Evolutionary conservation across 2,329 filamentous ascomycete species (phyloP), one percentile per base, ranked within the genome.

Genomic region (Cladobotryum protrusum): DNA sequence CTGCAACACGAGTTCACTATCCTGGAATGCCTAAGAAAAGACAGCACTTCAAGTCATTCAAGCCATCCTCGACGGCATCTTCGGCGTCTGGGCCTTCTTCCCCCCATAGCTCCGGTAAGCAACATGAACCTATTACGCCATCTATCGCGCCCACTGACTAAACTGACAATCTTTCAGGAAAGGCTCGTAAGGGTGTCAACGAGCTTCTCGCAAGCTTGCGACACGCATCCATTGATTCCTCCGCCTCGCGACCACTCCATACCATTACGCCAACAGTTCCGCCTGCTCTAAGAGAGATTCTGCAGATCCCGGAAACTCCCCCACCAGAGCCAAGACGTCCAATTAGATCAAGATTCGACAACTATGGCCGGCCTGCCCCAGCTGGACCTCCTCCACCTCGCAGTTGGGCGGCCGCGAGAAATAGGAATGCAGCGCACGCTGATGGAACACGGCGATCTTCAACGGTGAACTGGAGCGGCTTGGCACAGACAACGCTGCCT

Each of bases 21-120:
- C 45, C 50, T 63, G 69, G 66, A 54, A 85, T 85, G 81, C 78
- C 81, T 67, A 84, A 83, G 72, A 84, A 83, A 74, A 73, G 78
- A 66, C 75, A 78, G 49, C 71, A 75, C 57, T 60, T 67, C 59
- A 72, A 71, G 60, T 80, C 77, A 59, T 78, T 79, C 56, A 84
- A 83, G 64, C 80, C 80, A 57, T 74, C 69, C 59, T 76, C 75
- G 53, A 77, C 78, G 58, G 73, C 78, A 56, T 72, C 75, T 48
- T 74, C 74, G 52, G 53, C 58, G 44, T 55, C 54, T 45, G 54
- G 60, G 45, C 52, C 67, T 37, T 61, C 59, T 32, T 54, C 65
- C 47, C 58, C 55, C 47, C 56, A 54, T 50, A 54, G 43, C 43
- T 57, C 59, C 57, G 61, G 61, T 65, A 54, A 61, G 63, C 50